These are phyloP conservation scores for Westerdykella sp. DNA, from an alignment of 2,329 filamentous ascomycete species.

Conservation along the genomic window DNA sequence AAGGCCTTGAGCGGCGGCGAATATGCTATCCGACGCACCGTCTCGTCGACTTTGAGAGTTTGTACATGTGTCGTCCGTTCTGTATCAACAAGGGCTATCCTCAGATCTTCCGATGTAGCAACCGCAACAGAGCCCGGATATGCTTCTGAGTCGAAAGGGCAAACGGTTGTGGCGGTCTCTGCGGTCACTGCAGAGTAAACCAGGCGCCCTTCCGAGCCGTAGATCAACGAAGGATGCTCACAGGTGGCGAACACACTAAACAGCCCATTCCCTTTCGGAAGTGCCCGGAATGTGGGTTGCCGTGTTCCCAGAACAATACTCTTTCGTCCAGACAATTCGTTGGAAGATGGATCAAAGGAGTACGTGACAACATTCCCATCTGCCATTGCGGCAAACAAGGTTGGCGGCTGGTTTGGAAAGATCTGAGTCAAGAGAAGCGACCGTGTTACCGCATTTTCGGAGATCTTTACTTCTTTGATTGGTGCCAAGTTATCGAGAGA, in stretches of 20 bases:
- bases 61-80: constrained; percentile 85
- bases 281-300: constrained; percentile 70
- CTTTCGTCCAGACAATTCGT: constrained; percentile 64
- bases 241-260: constrained; percentile 88
- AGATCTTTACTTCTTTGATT: constrained; percentile 50
- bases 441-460: constrained; percentile 71
- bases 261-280: constrained; percentile 60
- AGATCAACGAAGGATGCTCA: constrained; percentile 90
- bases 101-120: constrained; percentile 68
- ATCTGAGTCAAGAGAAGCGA: constrained; percentile 75
- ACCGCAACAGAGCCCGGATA: constrained; percentile 78
- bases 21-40: constrained; percentile 80
- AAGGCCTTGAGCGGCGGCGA: constrained; percentile 73
- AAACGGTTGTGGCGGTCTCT: constrained; percentile 74
- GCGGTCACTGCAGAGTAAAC: constrained; percentile 92
- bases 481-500: constrained; percentile 60
- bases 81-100: constrained; percentile 73
- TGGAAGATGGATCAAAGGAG: constrained; percentile 57
- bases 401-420: constrained; percentile 60
- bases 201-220: constrained; percentile 78
- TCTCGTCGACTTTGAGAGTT: constrained; percentile 70
- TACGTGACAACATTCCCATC: constrained; percentile 89
- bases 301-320: constrained; percentile 80
- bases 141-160: constrained; percentile 72
- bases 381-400: constrained; percentile 82